A percentile compares a stretch with the other conserved stretches of the same genome.
Conservation (phyloP, 768 basidiomycete species). For the Boletus rex-veris region DNA sequence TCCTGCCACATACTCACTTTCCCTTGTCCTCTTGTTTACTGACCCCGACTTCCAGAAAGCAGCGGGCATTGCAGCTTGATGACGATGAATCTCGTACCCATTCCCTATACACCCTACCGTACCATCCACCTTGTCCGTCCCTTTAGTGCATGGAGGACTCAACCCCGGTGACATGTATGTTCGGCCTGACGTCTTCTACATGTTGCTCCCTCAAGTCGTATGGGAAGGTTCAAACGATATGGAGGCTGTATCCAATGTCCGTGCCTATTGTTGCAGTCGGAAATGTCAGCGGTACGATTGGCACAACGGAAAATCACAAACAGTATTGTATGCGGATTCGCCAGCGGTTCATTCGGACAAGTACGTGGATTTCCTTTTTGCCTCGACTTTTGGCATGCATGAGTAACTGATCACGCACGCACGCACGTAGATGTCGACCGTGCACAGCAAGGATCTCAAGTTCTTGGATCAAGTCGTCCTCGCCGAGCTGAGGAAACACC, state of each 20-base stretch:
- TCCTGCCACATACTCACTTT: too few species aligned
- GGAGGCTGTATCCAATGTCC: constrained; percentile 28
- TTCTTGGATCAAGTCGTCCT: constrained; percentile 28
- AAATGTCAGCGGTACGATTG: constrained; percentile 29
- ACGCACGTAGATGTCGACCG: constrained; percentile 15
- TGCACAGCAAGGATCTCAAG: constrained; percentile 24
- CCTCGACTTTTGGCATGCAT: background rate
- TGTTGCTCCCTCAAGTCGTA: background rate
- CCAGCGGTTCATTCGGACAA: constrained; percentile 14
- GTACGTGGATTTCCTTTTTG: constrained; percentile 7
- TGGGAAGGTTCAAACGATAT: constrained; percentile 25
- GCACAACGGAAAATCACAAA: constrained; percentile 27
- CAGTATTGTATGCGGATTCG: constrained; percentile 23
- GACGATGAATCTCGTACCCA: too few species aligned
- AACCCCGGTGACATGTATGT: too few species aligned
- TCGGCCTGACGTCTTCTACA: too few species aligned
- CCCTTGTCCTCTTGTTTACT: too few species aligned
- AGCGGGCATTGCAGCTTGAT: too few species aligned
- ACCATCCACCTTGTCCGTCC: too few species aligned
- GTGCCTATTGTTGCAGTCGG: constrained; percentile 27
- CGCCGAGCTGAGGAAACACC: constrained; percentile 23
- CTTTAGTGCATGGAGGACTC: too few species aligned
- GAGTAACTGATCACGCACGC: background rate
- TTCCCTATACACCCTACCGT: too few species aligned
- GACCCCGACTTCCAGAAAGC: too few species aligned